Evolutionary conservation across 805 yeast species (phyloP), one percentile per base, ranked within the genome.

Genomic region (Yamadazyma akitaensis): DNA sequence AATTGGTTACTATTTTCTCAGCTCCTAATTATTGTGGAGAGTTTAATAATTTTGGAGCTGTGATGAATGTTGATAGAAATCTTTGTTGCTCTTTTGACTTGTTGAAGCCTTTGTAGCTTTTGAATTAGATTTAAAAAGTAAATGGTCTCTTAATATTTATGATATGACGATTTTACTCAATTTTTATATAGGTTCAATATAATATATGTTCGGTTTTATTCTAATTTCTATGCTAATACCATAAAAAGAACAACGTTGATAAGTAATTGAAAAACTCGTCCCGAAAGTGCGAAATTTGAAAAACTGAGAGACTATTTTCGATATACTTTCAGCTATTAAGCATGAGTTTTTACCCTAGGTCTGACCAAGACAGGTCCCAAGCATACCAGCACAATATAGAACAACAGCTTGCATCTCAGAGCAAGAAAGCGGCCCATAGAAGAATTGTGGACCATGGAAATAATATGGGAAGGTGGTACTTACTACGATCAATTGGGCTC

Each of bases 1-100:
- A 81, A 60, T 68, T 87, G 47, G 94, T 87, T 1, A 87, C 95
- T 0, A 82, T 87, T 1, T 87, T 87, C 57, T 79, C 84, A 50
- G 95, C 94, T 3, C 95, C 95, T 2, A 87, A 87, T 60, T 87
- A 87, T 58, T 84, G 91, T 68, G 91, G 91, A 8, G 90, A 84
- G 60, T 84, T 84, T 64, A 81, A 83, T 55, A 84, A 84, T 58
- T 84, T 84, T 80, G 91, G 91, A 13, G 90, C 90, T 2, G 84
- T 84, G 16, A 82, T 84, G 88, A 77, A 81, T 57, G 88, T 84
- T 18, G 84, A 82, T 53, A 81, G 81, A 50, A 76, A 76, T 21
- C 67, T 84, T 55, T 80, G 82, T 67, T 84, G 91, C 57, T 80
- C 86, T 34, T 84, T 84, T 64, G 90, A 84, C 58, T 67, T 84